Base-by-base conservation (phyloP, 2,329 filamentous ascomycete genomes). In the Fusarium proliferatum region DNA sequence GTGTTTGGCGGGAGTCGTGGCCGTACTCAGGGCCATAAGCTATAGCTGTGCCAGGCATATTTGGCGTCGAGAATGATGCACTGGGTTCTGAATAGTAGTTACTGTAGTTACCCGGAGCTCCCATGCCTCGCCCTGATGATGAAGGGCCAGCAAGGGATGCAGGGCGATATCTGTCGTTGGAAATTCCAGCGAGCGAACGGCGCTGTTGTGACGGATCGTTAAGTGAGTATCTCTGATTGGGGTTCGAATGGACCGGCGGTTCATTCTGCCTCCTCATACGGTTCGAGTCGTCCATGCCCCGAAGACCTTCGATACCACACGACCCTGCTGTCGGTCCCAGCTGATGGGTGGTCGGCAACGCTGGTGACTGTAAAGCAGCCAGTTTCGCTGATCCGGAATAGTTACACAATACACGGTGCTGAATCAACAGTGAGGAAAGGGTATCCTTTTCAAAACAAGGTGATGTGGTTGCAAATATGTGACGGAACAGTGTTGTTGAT, bases 251-350 rank as follows among this genome's bases (percentile, higher is more conserved):
- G 83, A 88, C 86, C 81, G 90, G 87, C 84, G 88, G 87, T 84
- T 93, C 93, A 88, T 92, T 90, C 86, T 93, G 92, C 88, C 93
- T 92, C 86, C 91, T 88, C 80, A 90, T 87, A 81, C 89, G 90
- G 84, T 89, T 89, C 85, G 91, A 90, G 84, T 93, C 91, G 87
- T 96, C 94, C 94, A 96, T 96, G 81, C 90, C 91, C 84, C 84
- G 81, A 86, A 86, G 82, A 80, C 85, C 83, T 82, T 85, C 82
- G 82, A 86, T 83, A 79, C 83, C 81, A 83, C 85, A 85, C 82
- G 86, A 85, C 84, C 85, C 86, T 84, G 87, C 84, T 84, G 86
- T 85, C 84, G 88, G 86, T 86, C 89, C 87, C 81, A 89, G 86
- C 86, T 88, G 88, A 85, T 89, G 88, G 85, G 88, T 88, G 86